phyloP scores from a whole-genome alignment of 345 rosid species.

The Psidium friedrichsthalianum region DNA sequence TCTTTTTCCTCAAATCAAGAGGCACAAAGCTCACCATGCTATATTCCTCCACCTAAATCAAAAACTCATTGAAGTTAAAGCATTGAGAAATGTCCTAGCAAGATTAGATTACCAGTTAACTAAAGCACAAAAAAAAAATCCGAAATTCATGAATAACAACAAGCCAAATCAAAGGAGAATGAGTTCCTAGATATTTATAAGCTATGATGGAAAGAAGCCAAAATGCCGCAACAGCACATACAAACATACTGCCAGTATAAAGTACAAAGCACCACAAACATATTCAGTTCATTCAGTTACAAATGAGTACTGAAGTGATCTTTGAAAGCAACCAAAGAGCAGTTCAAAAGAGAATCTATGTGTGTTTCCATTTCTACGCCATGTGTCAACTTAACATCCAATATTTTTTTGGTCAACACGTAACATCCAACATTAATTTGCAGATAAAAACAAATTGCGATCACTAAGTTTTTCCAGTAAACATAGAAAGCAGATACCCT shows the following conservation, averaged over 20 bases:
- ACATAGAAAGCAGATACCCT: background rate
- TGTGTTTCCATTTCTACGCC: background rate
- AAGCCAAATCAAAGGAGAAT: background rate
- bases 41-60: constrained; percentile 62
- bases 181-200: background rate
- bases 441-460: background rate
- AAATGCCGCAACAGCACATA: background rate
- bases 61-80: background rate
- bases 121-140: background rate
- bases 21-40: constrained; percentile 89
- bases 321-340: background rate
- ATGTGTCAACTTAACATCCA: background rate
- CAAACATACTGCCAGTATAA: background rate
- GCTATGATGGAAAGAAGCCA: background rate
- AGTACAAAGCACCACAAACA: background rate
- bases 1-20: constrained; percentile 66
- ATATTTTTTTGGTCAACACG: background rate
- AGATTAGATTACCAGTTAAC: background rate
- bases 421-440: background rate
- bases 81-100: background rate
- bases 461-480: background rate
- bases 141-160: background rate
- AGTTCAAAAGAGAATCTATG: background rate
- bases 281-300: background rate
- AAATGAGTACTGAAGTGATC: background rate